Percentiles rank a stretch among this genome's conserved stretches.
Evolutionary conservation across 208 protist genomes (phyloP).

Genomic region (Naegleria gruberi): DNA sequence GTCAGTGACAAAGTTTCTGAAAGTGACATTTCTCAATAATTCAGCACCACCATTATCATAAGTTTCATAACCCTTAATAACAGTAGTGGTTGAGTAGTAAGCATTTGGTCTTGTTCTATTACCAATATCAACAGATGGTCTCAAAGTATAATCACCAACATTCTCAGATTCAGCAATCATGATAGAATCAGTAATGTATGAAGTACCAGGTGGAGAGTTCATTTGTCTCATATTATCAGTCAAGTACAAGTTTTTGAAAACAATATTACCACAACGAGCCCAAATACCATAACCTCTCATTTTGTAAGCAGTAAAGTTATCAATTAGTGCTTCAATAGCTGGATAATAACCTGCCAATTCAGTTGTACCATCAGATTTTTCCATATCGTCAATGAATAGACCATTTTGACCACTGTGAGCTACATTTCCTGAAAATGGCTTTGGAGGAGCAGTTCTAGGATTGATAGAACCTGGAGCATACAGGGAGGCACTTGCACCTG

Average conservation of each 20-base stretch:
- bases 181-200: background rate
- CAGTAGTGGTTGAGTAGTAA: no score
- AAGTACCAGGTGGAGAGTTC: background rate
- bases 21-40: background rate
- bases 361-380: background rate
- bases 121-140: background rate
- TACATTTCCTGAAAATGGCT: background rate
- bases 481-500: background rate
- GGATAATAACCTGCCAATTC: background rate
- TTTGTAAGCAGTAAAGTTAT: no score
- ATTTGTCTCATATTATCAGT: no score
- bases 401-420: background rate
- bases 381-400: background rate
- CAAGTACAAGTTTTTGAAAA: no score
- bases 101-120: background rate
- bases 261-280: no score
- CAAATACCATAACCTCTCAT: no score
- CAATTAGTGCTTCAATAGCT: no score
- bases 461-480: background rate
- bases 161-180: background rate
- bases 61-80: background rate
- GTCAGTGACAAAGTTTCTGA: background rate
- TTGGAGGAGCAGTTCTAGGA: background rate
- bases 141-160: background rate
- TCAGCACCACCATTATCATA: constrained; percentile 12